Evolutionary conservation across 2,329 filamentous ascomycete species (phyloP), one percentile per base, ranked within the genome.

Genomic region (Alternaria ethzedia): DNA sequence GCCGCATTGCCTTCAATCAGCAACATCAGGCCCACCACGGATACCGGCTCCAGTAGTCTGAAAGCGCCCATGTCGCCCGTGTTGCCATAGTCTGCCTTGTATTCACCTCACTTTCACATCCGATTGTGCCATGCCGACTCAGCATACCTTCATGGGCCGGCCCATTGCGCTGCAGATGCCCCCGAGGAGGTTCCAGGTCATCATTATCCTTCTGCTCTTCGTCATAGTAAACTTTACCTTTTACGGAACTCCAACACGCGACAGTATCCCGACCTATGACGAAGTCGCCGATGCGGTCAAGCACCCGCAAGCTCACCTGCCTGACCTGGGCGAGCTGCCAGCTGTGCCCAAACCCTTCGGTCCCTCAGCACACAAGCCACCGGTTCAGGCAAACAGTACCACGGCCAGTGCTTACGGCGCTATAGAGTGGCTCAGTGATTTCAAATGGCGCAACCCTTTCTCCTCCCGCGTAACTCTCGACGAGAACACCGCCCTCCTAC

Each of bases 391-490:
- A 67, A 93, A 95, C 78, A 94, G 92, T 76, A 91, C 91, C 6
- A 90, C 88, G 75, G 61, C 71, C 21, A 74, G 75, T 66, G 60
- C 71, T 3, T 78, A 76, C 58, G 91, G 90, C 54, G 91, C 91
- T 65, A 90, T 91, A 32, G 90, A 89, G 63, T 98, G 95, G 95
- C 92, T 93, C 81, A 90, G 88, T 67, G 90, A 97, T 79, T 96
- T 91, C 89, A 93, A 91, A 77, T 98, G 94, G 94, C 86, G 92
- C 72, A 92, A 91, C 65, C 93, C 94, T 3, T 98, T 97, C 79
- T 97, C 94, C 17, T 94, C 90, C 46, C 88, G 89, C 15, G 85
- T 96, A 61, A 89, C 88, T 0, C 85, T 96, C 60, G 94, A 97
- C 75, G 91, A 97, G 78, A 91, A 91, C 74, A 87, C 93, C 57